Percentiles rank a stretch among this genome's conserved stretches.
These are phyloP conservation scores for Cyanidioschyzon merolae DNA, from an alignment of 23 red algal genomes.

Conservation along the genomic window DNA sequence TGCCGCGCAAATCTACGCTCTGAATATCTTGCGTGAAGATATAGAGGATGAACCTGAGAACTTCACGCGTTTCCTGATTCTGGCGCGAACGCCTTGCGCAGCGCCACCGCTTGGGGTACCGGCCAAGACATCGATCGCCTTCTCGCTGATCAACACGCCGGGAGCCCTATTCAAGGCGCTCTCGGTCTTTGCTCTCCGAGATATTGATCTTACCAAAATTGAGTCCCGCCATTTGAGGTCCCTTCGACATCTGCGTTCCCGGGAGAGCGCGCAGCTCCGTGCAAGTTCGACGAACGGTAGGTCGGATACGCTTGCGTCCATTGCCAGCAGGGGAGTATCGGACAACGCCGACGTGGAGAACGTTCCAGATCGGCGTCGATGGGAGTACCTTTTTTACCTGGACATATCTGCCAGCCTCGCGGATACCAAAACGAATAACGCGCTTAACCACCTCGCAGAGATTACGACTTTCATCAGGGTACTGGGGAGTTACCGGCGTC, in stretches of 20 bases:
- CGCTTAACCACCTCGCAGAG: conserved; percentile 47
- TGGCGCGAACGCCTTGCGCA: conserved; percentile 23
- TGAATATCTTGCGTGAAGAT: conserved; percentile 59
- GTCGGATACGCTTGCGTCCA: not conserved
- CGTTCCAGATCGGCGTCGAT: conserved; percentile 23
- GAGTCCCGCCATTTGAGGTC: conserved; percentile 70
- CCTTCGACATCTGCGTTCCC: conserved; percentile 7
- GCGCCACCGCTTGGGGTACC: conserved; percentile 7
- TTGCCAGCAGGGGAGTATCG: not conserved
- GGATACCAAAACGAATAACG: conserved; percentile 38
- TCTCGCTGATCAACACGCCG: conserved; percentile 66
- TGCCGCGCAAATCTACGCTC: conserved; percentile 72
- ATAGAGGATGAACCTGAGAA: conserved; percentile 77
- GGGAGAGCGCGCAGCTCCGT: not conserved
- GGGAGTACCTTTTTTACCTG: conserved; percentile 92
- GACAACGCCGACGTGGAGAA: not conserved
- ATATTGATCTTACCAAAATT: conserved; percentile 86
- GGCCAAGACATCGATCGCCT: conserved; percentile 75
- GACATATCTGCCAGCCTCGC: conserved; percentile 50
- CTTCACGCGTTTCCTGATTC: conserved; percentile 88
- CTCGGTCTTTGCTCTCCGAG: conserved; percentile 47
- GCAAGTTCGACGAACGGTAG: not conserved
- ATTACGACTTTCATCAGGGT: conserved; percentile 64
- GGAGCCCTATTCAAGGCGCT: conserved; percentile 69
- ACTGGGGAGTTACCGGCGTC: conserved; percentile 47